phyloP scores from a whole-genome alignment of 768 basidiomycete species.

The Scleroderma citrinum region DNA sequence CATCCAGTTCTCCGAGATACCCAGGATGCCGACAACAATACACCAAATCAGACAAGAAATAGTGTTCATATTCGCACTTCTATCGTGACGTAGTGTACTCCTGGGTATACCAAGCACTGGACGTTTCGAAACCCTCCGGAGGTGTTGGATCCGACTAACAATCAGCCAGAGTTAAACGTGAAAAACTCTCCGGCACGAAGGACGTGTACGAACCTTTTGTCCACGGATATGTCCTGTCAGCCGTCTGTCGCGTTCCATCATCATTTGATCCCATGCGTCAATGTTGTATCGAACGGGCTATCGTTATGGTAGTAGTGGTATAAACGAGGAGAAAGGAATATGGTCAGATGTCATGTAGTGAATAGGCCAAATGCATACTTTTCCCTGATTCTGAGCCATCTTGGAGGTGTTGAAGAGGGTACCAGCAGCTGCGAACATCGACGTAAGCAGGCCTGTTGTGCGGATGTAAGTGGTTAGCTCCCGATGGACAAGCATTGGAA shows the following conservation, averaged over 20 bases:
- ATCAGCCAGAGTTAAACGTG: too few species aligned
- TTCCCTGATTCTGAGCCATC: slow-evolving; percentile 82
- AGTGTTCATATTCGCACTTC: background rate
- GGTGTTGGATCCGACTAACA: slow-evolving; percentile 60
- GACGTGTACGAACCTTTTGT: slow-evolving; percentile 62
- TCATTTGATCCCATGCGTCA: slow-evolving; percentile 91
- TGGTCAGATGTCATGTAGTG: background rate
- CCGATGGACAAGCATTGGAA: slow-evolving; percentile 4
- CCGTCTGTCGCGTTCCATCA: slow-evolving; percentile 88
- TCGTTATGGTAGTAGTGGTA: background rate
- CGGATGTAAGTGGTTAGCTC: background rate
- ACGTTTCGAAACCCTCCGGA: slow-evolving; percentile 66
- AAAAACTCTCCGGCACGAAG: background rate
- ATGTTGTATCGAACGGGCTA: slow-evolving; percentile 81
- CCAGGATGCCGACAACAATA: too few species aligned
- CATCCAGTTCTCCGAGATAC: too few species aligned
- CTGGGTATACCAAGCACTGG: slow-evolving; percentile 69
- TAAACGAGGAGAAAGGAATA: too few species aligned
- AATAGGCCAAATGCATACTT: slow-evolving; percentile 48
- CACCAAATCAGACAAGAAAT: too few species aligned
- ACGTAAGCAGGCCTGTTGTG: slow-evolving; percentile 66
- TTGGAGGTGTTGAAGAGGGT: slow-evolving; percentile 78
- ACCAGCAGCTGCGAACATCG: slow-evolving; percentile 87
- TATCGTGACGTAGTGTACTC: slow-evolving; percentile 14
- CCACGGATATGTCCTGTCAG: slow-evolving; percentile 84